phyloP scores from a whole-genome alignment of 768 basidiomycete genomes.

The Russula foetens region DNA sequence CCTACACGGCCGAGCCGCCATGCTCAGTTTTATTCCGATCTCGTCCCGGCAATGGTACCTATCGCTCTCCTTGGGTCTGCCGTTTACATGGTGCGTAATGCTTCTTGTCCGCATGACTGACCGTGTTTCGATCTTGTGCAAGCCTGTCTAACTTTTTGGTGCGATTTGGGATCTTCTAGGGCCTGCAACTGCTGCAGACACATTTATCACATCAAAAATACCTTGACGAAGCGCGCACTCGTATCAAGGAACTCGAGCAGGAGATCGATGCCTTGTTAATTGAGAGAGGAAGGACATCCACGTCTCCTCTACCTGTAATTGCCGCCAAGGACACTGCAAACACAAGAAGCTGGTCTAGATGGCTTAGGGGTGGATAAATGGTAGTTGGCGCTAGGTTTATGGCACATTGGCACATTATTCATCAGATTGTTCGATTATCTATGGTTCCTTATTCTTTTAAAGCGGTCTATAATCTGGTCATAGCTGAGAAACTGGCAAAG shows the following conservation, averaged over 20 bases:
- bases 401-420: background rate
- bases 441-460: background rate
- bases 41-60: conserved; percentile 72
- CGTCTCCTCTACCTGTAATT: background rate
- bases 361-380: background rate
- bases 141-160: background rate
- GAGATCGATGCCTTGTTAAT: conserved; percentile 38
- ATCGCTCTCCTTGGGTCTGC: conserved; percentile 71
- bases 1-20: conserved; percentile 38
- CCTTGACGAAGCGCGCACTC: conserved; percentile 50
- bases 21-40: conserved; percentile 57
- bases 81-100: conserved; percentile 55
- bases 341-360: background rate
- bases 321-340: background rate
- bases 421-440: background rate
- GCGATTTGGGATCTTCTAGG: conserved; percentile 32
- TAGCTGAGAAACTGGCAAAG: background rate
- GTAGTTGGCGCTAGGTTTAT: background rate
- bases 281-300: background rate
- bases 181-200: conserved; percentile 54
- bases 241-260: conserved; percentile 47
- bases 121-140: background rate
- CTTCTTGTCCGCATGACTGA: background rate
- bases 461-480: background rate
- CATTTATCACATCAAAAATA: conserved; percentile 64